These are phyloP conservation scores for Ampelomyces quisqualis DNA, from an alignment of 2,329 filamentous ascomycete species.

Conservation along the genomic window DNA sequence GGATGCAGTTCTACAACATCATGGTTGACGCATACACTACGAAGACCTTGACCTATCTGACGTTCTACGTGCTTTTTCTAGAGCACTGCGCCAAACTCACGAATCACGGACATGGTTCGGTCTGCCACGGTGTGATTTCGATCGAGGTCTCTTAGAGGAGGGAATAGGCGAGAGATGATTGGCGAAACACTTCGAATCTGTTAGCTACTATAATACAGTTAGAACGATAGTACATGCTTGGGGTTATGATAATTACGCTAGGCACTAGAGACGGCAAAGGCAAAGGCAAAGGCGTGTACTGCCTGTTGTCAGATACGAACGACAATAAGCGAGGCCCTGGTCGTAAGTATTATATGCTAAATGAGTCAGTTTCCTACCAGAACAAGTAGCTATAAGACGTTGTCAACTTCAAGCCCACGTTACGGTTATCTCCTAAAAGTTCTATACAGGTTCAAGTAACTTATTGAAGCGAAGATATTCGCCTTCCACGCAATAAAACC, in stretches of 20 bases:
- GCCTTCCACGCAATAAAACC: too few species aligned
- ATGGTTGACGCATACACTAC: conserved; percentile 1
- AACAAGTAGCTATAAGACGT: too few species aligned
- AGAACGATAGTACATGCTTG: not conserved
- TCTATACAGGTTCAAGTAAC: too few species aligned
- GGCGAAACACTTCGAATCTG: not conserved
- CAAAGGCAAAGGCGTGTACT: not conserved
- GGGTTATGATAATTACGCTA: not conserved
- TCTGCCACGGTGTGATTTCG: conserved; percentile 3
- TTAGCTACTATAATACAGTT: not conserved
- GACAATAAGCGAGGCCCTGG: too few species aligned
- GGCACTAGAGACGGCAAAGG: not conserved
- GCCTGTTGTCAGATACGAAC: not conserved
- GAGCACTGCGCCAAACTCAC: not conserved
- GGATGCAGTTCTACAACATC: not conserved
- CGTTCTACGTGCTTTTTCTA: conserved; percentile 4
- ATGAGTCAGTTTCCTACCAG: too few species aligned
- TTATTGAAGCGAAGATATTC: too few species aligned
- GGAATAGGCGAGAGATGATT: not conserved
- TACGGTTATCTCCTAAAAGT: too few species aligned
- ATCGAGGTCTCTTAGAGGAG: not conserved
- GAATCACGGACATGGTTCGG: not conserved
- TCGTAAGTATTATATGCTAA: too few species aligned
- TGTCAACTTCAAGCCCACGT: too few species aligned
- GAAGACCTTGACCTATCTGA: conserved; percentile 3